These are phyloP conservation scores for Calonectria leucothoes DNA, from an alignment of 2,329 filamentous ascomycete genomes.

Conservation along the genomic window DNA sequence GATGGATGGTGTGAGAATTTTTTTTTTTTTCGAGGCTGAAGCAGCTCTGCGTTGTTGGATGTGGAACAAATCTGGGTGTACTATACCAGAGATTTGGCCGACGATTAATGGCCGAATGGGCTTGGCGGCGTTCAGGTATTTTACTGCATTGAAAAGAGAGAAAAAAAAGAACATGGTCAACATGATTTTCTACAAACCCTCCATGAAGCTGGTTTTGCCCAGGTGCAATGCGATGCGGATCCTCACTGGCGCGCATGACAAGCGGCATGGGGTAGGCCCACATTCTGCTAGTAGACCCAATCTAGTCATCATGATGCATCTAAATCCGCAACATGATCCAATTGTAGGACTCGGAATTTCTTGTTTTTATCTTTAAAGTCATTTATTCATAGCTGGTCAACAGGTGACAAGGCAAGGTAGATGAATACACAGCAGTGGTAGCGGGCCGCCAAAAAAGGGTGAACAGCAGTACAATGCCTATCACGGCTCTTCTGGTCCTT, in stretches of 20 bases:
- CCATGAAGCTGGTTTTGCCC: neutral
- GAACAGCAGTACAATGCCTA: neutral
- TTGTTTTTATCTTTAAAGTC: neutral
- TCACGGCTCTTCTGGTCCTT: neutral
- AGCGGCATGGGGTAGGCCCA: neutral
- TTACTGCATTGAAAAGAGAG: slow-evolving; percentile 46
- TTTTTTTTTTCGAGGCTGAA: slow-evolving; percentile 6
- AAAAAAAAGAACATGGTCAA: slow-evolving; percentile 46
- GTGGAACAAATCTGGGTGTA: slow-evolving; percentile 49
- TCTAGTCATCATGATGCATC: neutral
- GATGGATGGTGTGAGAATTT: neutral
- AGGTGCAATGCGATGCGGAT: neutral
- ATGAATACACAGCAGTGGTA: neutral
- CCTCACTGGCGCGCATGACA: neutral
- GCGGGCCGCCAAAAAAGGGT: neutral
- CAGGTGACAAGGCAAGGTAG: neutral
- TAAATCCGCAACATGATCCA: neutral
- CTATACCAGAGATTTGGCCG: slow-evolving; percentile 48
- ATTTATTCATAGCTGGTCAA: slow-evolving; percentile 12
- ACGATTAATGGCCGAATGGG: slow-evolving; percentile 44
- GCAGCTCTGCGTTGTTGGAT: slow-evolving; percentile 21
- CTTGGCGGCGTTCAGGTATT: slow-evolving; percentile 54
- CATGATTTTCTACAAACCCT: slow-evolving; percentile 34
- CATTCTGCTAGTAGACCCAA: neutral
- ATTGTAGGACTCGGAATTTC: neutral